Percentiles rank a stretch among this genome's conserved stretches.
Evolutionary conservation across 208 protist genomes (phyloP).

Genomic region (Leishmania major): DNA sequence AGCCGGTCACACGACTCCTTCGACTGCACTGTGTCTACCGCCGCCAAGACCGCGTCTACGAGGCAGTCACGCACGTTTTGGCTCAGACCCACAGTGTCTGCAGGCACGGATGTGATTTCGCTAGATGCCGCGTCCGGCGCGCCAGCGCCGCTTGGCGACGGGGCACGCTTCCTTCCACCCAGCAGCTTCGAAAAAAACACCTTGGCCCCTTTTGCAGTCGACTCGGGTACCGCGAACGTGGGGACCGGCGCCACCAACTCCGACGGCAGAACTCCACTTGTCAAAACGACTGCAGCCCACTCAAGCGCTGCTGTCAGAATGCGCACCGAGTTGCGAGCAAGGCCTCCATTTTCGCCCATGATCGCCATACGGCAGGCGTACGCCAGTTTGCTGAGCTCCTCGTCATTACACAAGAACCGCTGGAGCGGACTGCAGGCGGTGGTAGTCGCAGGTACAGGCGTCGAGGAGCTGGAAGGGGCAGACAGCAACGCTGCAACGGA

Average conservation of each 20-base stretch:
- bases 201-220: constrained; percentile 36
- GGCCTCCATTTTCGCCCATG: constrained; percentile 39
- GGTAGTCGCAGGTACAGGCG: background rate
- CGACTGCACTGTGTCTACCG: constrained; percentile 32
- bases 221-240: constrained; percentile 37
- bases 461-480: background rate
- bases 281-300: constrained; percentile 56
- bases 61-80: constrained; percentile 56
- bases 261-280: constrained; percentile 57
- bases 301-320: constrained; percentile 52
- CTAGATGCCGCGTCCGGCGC: background rate
- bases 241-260: constrained; percentile 34
- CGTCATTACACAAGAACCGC: constrained; percentile 32
- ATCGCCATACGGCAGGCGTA: constrained; percentile 52
- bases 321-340: constrained; percentile 36
- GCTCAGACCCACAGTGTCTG: constrained; percentile 16
- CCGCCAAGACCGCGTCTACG: constrained; percentile 65
- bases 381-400: constrained; percentile 49
- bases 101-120: background rate
- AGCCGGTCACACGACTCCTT: constrained; percentile 63
- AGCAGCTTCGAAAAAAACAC: constrained; percentile 72
- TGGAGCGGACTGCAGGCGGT: constrained; percentile 8
- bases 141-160: background rate
- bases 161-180: constrained; percentile 21
- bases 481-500: background rate